Conservation (phyloP, 129 eudicot species). For the Saposhnikovia divaricata region DNA sequence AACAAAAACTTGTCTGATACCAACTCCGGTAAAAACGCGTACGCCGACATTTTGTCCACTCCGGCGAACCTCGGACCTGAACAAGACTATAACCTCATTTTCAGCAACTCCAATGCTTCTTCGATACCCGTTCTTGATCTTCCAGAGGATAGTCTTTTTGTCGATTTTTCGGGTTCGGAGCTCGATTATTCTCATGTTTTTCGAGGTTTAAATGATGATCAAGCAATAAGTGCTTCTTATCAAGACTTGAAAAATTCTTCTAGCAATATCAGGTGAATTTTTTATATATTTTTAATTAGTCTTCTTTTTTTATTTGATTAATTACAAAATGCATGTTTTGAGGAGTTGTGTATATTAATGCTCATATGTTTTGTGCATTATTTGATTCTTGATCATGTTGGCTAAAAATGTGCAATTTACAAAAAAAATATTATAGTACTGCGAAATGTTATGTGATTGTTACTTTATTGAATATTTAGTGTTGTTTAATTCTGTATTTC, state of each 20-base stretch:
- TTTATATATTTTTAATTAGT: too few species aligned
- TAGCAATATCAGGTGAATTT: neutral
- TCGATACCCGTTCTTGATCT: neutral
- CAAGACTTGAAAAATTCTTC: neutral
- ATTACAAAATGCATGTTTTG: neutral
- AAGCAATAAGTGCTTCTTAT: neutral
- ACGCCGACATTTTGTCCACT: neutral
- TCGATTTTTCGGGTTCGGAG: neutral
- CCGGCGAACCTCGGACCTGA: neutral
- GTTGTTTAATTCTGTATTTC: neutral
- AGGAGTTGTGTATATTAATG: too few species aligned
- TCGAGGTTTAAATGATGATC: neutral
- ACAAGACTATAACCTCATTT: neutral
- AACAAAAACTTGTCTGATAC: neutral
- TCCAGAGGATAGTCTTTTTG: neutral
- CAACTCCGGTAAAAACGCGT: neutral
- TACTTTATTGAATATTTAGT: neutral
- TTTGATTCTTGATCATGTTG: neutral
- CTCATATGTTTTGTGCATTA: neutral
- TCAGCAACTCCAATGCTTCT: neutral
- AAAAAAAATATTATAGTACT: neutral
- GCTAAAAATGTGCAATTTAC: neutral
- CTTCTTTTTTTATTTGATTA: too few species aligned
- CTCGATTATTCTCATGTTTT: neutral
- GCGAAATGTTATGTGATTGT: neutral